Conservation (phyloP, 2,329 filamentous ascomycete genomes). For the Scopulariopsis brevicaulis region DNA sequence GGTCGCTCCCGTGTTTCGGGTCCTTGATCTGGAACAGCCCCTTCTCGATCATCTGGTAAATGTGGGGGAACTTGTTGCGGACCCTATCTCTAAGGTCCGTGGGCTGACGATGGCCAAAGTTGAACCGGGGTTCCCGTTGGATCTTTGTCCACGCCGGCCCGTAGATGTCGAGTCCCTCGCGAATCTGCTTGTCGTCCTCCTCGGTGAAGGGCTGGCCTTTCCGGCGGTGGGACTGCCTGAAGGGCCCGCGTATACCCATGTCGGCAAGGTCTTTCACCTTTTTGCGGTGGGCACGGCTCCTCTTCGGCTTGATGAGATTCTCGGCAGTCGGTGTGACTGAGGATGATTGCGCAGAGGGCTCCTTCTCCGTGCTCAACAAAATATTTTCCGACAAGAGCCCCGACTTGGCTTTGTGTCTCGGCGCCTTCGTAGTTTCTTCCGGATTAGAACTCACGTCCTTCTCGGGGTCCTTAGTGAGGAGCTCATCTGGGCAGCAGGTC, state of each 20-base stretch:
- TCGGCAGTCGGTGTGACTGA: background rate
- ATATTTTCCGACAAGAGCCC: slow-evolving; percentile 44
- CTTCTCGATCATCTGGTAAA: slow-evolving; percentile 46
- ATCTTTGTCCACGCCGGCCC: slow-evolving; percentile 57
- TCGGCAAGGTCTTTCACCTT: slow-evolving; percentile 42
- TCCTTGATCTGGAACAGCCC: slow-evolving; percentile 35
- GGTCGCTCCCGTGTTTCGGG: slow-evolving; percentile 23
- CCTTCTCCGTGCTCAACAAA: slow-evolving; percentile 34
- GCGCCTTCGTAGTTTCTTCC: slow-evolving; percentile 7
- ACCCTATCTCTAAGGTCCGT: slow-evolving; percentile 53
- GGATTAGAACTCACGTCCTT: slow-evolving; percentile 6
- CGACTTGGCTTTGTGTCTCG: slow-evolving; percentile 29
- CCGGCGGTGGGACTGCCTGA: slow-evolving; percentile 49
- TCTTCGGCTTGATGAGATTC: slow-evolving; percentile 25
- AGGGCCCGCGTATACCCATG: slow-evolving; percentile 50
- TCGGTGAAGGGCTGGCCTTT: slow-evolving; percentile 50
- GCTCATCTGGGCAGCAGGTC: slow-evolving; percentile 52
- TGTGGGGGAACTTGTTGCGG: slow-evolving; percentile 50
- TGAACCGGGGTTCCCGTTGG: slow-evolving; percentile 45
- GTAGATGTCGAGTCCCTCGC: slow-evolving; percentile 46
- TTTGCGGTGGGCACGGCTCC: slow-evolving; percentile 41
- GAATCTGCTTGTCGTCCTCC: slow-evolving; percentile 50
- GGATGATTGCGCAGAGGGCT: slow-evolving; percentile 5
- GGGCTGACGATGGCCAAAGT: slow-evolving; percentile 46
- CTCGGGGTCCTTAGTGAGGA: slow-evolving; percentile 22